These are phyloP conservation scores for Quercus phellos DNA, from an alignment of 331 rosid species.

Conservation along the genomic window DNA sequence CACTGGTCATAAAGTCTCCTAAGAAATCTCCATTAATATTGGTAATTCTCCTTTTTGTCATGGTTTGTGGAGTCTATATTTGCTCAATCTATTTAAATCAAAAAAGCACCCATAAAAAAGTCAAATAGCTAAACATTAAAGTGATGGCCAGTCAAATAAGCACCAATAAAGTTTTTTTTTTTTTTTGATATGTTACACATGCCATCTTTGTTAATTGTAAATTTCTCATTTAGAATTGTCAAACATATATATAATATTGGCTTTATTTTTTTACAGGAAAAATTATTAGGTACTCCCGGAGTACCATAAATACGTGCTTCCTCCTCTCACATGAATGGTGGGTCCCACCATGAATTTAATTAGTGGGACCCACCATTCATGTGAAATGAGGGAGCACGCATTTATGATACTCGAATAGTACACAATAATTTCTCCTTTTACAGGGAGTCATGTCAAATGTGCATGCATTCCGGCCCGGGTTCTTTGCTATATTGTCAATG, in stretches of 20 bases:
- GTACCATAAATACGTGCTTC: too few relatives aligned
- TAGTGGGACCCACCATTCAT: too few relatives aligned
- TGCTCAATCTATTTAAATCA: conserved; percentile 37
- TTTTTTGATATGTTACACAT: too few relatives aligned
- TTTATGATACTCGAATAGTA: too few relatives aligned
- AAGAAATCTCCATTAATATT: conserved; percentile 46
- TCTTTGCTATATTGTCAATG: conserved; percentile 84
- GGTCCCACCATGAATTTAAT: too few relatives aligned
- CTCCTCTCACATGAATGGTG: too few relatives aligned
- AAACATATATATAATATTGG: not conserved
- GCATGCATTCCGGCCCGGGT: conserved; percentile 74
- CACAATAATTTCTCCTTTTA: too few relatives aligned
- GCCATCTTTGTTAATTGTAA: too few relatives aligned
- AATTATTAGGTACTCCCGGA: too few relatives aligned
- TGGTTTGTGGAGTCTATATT: conserved; percentile 44
- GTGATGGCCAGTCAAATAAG: conserved; percentile 32
- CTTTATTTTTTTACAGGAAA: conserved; percentile 25
- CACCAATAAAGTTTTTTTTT: not conserved
- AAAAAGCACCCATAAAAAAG: conserved; percentile 14
- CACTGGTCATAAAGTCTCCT: conserved; percentile 36
- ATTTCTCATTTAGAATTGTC: not conserved
- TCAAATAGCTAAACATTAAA: conserved; percentile 20
- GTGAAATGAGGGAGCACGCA: too few relatives aligned
- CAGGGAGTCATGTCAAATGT: conserved; percentile 61
- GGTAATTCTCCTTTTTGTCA: conserved; percentile 28